Base-by-base conservation (phyloP, 2,329 filamentous ascomycete species). In the Aspergillus candidus region DNA sequence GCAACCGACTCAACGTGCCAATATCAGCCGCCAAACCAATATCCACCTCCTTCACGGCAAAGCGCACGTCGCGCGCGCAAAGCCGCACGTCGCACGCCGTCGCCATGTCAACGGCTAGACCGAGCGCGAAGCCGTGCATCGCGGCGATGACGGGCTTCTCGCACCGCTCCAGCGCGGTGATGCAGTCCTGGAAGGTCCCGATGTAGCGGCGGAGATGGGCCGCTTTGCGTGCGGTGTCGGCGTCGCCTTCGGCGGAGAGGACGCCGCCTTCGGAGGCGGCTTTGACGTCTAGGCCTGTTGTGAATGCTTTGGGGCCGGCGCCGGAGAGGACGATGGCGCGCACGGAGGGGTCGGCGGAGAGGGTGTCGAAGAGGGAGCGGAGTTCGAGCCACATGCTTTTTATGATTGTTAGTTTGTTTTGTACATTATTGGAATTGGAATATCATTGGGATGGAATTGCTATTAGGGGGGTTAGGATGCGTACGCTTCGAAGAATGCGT, bases 101-200 rank as follows among this genome's bases (percentile, higher is more conserved):
- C 11, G 62, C 57, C 6, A 75, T 46, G 61, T 94, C 88, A 50
- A 94, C 83, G 13, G 81, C 86, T 8, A 94, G 74, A 12, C 89
- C 88, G 55, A 87, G 81, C 3, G 83, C 77, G 54, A 90, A 80
- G 33, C 84, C 89, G 58, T 94, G 87, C 52, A 95, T 69, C 14
- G 88, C 82, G 40, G 80, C 83, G 46, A 97, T 85, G 30, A 96
- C 87, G 48, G 88, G 88, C 70, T 97, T 97, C 69, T 93, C 86
- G 68, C 91, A 97, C 55, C 77, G 82, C 65, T 96, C 91, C 41
- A 94, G 72, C 11, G 82, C 77, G 1, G 75, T 76, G 50, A 98
- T 82, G 58, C 82, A 85, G 40, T 78, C 76, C 67, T 98, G 93
- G 65, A 96, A 94, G 50, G 88, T 81, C 48, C 76, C 67, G 46